A percentile compares a stretch with the other conserved stretches of the same genome.
These are phyloP conservation scores for Pseudoperonospora humuli DNA, from an alignment of 352 stramenopile genomes.

Conservation along the genomic window DNA sequence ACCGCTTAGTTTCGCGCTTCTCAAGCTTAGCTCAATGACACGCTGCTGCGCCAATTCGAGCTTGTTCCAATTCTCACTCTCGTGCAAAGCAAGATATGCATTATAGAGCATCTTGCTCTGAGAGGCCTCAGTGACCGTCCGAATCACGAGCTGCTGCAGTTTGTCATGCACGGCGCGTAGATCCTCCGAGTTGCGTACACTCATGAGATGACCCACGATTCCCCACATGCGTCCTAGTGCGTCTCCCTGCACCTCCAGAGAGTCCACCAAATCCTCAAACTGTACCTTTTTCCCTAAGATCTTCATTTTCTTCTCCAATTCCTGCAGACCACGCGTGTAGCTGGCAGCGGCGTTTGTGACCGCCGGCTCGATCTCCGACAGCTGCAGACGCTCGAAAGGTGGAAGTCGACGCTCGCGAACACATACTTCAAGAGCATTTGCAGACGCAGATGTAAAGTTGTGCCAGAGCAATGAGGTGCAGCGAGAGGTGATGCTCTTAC, in stretches of 20 bases:
- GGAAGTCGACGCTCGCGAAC: conserved; percentile 53
- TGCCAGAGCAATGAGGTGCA: conserved; percentile 17
- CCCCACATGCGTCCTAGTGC: conserved; percentile 91
- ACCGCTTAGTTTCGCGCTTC: conserved; percentile 86
- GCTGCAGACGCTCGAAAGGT: conserved; percentile 57
- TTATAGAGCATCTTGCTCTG: conserved; percentile 92
- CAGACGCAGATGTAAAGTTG: conserved; percentile 9
- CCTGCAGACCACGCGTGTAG: conserved; percentile 42
- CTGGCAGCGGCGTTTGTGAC: conserved; percentile 41
- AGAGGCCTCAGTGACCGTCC: conserved; percentile 87
- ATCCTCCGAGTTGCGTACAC: conserved; percentile 93
- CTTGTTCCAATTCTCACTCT: conserved; percentile 45
- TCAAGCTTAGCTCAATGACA: conserved; percentile 87
- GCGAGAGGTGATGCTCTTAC: background rate
- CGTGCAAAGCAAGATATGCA: conserved; percentile 78
- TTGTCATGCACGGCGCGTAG: conserved; percentile 90
- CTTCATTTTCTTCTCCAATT: conserved; percentile 35
- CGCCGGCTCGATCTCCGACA: conserved; percentile 53
- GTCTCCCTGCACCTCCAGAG: conserved; percentile 89
- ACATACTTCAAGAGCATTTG: conserved; percentile 50
- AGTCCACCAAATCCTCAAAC: conserved; percentile 87
- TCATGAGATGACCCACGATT: conserved; percentile 94
- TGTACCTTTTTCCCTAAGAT: conserved; percentile 24
- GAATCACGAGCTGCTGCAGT: conserved; percentile 90
- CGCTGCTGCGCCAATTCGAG: conserved; percentile 63